Conservation (phyloP, 139 green algal genomes). For the Chlamydomonas sphaeroides region DNA sequence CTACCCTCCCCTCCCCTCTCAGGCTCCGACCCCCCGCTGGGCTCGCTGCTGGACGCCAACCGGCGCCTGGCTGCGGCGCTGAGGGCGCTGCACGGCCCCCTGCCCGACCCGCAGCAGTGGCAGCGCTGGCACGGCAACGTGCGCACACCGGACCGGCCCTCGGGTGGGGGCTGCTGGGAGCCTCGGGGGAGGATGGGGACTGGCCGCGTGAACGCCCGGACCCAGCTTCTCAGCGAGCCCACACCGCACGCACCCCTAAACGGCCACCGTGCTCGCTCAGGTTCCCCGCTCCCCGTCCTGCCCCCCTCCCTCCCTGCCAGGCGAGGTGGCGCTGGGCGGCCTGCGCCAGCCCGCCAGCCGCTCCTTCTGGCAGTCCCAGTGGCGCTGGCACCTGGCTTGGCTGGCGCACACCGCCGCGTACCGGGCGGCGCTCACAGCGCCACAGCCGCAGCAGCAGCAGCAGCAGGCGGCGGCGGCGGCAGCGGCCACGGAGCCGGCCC, state of each 20-base stretch:
- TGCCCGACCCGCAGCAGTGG: slow-evolving; percentile 36
- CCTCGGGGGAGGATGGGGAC: too few relatives aligned
- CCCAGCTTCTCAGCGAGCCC: too few relatives aligned
- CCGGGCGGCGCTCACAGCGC: not conserved
- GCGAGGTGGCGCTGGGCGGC: not conserved
- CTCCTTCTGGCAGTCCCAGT: slow-evolving; percentile 5
- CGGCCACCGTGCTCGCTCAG: not conserved
- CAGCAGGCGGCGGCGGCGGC: not conserved
- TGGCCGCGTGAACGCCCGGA: too few relatives aligned
- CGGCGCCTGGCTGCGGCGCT: not conserved
- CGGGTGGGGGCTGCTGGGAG: slow-evolving; percentile 4
- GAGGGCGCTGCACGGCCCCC: not conserved
- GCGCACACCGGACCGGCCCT: not conserved
- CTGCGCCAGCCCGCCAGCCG: not conserved
- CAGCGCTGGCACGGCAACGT: slow-evolving; percentile 45
- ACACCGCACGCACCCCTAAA: not conserved
- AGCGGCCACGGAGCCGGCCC: not conserved
- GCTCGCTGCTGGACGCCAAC: not conserved
- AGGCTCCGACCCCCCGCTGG: too few relatives aligned
- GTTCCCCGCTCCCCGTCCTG: not conserved
- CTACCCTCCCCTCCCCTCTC: too few relatives aligned
- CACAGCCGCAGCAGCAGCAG: not conserved
- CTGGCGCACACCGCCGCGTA: not conserved
- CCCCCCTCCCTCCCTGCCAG: not conserved
- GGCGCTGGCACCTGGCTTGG: not conserved